A percentile compares a stretch with the other conserved stretches of the same genome.
phyloP scores from a whole-genome alignment of 345 rosid species.

The Citrus mangshanensis region DNA sequence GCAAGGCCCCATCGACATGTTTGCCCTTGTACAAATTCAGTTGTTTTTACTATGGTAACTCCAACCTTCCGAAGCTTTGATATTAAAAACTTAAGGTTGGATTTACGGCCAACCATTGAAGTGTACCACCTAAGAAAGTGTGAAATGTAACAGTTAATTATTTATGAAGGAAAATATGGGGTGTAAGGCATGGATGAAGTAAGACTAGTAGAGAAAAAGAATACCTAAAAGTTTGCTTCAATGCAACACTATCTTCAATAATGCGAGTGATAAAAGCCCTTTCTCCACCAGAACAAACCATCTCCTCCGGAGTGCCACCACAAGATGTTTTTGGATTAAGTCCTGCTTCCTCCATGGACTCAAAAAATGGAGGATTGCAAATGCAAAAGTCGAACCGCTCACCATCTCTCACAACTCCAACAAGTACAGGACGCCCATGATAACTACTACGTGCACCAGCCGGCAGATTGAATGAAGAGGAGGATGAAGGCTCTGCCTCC shows the following conservation, averaged over 20 bases:
- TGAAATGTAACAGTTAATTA: conserved; percentile 4
- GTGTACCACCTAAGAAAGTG: conserved; percentile 70
- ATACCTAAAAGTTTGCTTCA: conserved; percentile 68
- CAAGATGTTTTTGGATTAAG: conserved; percentile 89
- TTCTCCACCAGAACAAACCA: conserved; percentile 94
- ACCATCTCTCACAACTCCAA: conserved; percentile 58
- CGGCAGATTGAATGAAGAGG: conserved; percentile 19
- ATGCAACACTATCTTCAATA: conserved; percentile 65
- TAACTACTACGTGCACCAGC: conserved; percentile 26
- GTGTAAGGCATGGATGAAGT: neutral
- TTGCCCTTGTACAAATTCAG: conserved; percentile 88
- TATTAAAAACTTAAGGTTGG: conserved; percentile 62
- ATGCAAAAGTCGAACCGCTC: conserved; percentile 93
- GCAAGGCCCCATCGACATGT: conserved; percentile 95
- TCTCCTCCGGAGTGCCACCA: conserved; percentile 85
- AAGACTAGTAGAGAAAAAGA: neutral
- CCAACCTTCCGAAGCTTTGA: conserved; percentile 73
- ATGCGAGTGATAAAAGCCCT: conserved; percentile 68
- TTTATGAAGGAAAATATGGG: neutral
- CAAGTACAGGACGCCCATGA: conserved; percentile 51
- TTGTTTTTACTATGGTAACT: conserved; percentile 75
- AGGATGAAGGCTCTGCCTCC: conserved; percentile 14
- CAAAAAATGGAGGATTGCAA: conserved; percentile 97
- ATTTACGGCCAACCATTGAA: conserved; percentile 90
- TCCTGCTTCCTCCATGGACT: conserved; percentile 73